A percentile compares a stretch with the other conserved stretches of the same genome.
Conservation (phyloP, 495 filamentous ascomycete genomes). For the Umbilicaria muhlenbergii region DNA sequence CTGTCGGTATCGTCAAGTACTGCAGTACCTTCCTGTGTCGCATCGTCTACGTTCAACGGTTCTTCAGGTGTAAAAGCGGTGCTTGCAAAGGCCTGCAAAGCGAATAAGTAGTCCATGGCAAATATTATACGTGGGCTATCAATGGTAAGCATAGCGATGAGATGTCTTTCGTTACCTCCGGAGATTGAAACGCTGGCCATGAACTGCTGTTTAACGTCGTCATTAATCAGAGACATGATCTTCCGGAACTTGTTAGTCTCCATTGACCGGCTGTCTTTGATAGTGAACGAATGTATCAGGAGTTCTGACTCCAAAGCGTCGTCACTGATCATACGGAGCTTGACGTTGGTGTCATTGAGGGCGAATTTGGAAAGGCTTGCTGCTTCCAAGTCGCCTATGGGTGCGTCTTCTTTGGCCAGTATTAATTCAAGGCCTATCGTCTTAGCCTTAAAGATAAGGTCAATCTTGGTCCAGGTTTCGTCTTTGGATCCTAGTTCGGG, state of each 20-base stretch:
- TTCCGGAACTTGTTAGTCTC: slow-evolving; percentile 93
- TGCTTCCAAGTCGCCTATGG: slow-evolving; percentile 59
- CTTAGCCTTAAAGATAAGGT: slow-evolving; percentile 80
- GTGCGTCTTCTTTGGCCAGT: slow-evolving; percentile 53
- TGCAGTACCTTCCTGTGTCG: slow-evolving; percentile 38
- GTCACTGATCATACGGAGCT: slow-evolving; percentile 89
- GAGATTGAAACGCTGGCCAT: slow-evolving; percentile 95
- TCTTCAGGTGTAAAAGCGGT: slow-evolving; percentile 48
- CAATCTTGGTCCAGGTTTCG: slow-evolving; percentile 81
- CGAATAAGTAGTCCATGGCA: slow-evolving; percentile 86
- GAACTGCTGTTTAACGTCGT: slow-evolving; percentile 82
- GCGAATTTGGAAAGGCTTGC: slow-evolving; percentile 88
- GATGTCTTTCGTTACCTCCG: slow-evolving; percentile 62
- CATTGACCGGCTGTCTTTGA: slow-evolving; percentile 69
- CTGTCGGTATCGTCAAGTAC: slow-evolving; percentile 46
- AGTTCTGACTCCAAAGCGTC: slow-evolving; percentile 86
- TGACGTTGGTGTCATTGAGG: slow-evolving; percentile 78
- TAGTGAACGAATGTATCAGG: slow-evolving; percentile 85
- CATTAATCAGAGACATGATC: slow-evolving; percentile 94
- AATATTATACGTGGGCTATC: slow-evolving; percentile 93
- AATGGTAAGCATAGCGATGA: slow-evolving; percentile 86
- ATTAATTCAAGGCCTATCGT: slow-evolving; percentile 81
- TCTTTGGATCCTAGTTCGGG: slow-evolving; percentile 47
- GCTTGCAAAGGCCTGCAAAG: slow-evolving; percentile 66
- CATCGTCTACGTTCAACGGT: slow-evolving; percentile 33